These are phyloP conservation scores for Eimeria tenella DNA, from an alignment of 169 alveolate genomes.

Conservation along the genomic window DNA sequence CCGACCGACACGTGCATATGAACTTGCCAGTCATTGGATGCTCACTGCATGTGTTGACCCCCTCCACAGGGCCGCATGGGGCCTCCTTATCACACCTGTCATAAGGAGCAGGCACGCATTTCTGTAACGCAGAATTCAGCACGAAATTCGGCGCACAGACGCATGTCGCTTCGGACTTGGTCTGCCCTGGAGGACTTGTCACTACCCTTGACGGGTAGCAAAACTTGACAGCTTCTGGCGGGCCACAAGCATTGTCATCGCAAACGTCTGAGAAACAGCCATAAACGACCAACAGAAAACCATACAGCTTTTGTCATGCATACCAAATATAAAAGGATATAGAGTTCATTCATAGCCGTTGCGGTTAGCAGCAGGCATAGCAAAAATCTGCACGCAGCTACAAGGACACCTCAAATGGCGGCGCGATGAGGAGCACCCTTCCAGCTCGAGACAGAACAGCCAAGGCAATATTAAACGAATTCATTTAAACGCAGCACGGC, in stretches of 20 bases:
- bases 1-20: conserved; percentile 43
- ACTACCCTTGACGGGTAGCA: conserved; percentile 58
- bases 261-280: conserved; percentile 39
- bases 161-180: conserved; percentile 61
- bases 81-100: conserved; percentile 40
- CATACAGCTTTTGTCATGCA: not conserved
- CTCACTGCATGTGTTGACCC: conserved; percentile 54
- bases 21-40: conserved; percentile 67
- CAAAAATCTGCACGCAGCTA: too few relatives aligned
- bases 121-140: conserved; percentile 8
- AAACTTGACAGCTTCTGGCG: conserved; percentile 64
- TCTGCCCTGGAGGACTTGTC: conserved; percentile 28
- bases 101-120: conserved; percentile 30
- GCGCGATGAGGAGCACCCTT: too few relatives aligned
- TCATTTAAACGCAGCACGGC: not conserved
- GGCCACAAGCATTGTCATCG: conserved; percentile 44
- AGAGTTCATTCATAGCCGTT: too few relatives aligned
- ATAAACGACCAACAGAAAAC: not conserved
- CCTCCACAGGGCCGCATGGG: conserved; percentile 61
- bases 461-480: too few relatives aligned
- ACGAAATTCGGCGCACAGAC: conserved; percentile 14
- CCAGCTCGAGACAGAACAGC: too few relatives aligned
- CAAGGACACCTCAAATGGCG: too few relatives aligned
- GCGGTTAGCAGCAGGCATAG: too few relatives aligned
- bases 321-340: too few relatives aligned